Percentiles rank a stretch among this genome's conserved stretches.
These are phyloP conservation scores for Lagenidium sp. DNA, from an alignment of 352 stramenopile genomes.

Conservation along the genomic window DNA sequence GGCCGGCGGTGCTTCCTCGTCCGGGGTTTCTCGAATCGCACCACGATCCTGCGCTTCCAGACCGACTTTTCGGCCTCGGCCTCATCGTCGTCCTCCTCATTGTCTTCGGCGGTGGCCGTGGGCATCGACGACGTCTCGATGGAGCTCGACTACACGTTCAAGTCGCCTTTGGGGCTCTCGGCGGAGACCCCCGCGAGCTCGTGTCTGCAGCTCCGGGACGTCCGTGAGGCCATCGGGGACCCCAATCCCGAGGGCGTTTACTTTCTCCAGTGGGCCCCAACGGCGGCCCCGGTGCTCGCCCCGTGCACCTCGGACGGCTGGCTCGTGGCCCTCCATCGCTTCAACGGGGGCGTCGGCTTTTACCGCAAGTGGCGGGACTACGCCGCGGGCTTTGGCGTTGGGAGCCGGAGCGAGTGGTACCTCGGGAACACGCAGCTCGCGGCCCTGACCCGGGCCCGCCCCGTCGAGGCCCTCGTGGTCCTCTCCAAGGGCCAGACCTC, in stretches of 20 bases:
- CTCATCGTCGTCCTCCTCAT: too few species aligned
- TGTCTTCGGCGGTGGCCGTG: slow-evolving; percentile 34
- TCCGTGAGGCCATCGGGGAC: slow-evolving; percentile 22
- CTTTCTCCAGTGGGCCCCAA: slow-evolving; percentile 29
- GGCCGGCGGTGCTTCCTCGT: slow-evolving; percentile 27
- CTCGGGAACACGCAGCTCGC: slow-evolving; percentile 40
- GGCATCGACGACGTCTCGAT: slow-evolving; percentile 58
- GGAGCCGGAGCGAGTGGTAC: slow-evolving; percentile 39
- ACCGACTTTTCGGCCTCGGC: slow-evolving; percentile 29
- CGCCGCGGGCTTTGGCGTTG: slow-evolving; percentile 37
- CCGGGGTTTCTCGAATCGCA: slow-evolving; percentile 24
- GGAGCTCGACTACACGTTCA: slow-evolving; percentile 47
- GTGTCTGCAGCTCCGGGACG: slow-evolving; percentile 37
- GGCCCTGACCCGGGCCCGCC: slow-evolving; percentile 19
- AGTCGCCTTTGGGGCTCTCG: slow-evolving; percentile 35
- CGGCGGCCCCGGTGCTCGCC: slow-evolving; percentile 14
- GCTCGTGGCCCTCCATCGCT: slow-evolving; percentile 39
- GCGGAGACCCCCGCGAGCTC: slow-evolving; percentile 28
- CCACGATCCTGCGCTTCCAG: slow-evolving; percentile 27
- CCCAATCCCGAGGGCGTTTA: slow-evolving; percentile 46
- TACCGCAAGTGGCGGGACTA: slow-evolving; percentile 58
- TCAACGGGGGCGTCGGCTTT: slow-evolving; percentile 39
- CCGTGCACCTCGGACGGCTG: slow-evolving; percentile 51
- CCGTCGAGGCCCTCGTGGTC: slow-evolving; percentile 36
- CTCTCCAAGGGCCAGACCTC: slow-evolving; percentile 37